Evolutionary conservation across 139 green algal species (phyloP).

Genomic region (Protoeuglena noctilucae): DNA sequence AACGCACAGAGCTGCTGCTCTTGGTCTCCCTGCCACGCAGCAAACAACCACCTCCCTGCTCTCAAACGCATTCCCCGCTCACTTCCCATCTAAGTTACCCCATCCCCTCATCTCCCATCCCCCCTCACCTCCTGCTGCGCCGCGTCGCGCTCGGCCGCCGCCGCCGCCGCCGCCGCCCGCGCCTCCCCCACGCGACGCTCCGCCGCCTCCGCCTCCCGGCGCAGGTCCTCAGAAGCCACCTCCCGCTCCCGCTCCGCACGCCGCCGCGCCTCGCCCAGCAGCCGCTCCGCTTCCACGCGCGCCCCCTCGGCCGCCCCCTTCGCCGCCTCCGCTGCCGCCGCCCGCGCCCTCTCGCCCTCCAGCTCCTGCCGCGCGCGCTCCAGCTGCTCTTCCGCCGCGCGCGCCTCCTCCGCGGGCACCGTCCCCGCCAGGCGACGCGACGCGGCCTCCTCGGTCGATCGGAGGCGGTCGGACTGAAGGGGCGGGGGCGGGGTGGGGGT

Average conservation of each 20-base stretch:
- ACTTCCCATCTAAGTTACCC: too few relatives aligned
- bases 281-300: neutral
- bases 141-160: constrained; percentile 5
- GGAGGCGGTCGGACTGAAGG: too few relatives aligned
- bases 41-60: too few relatives aligned
- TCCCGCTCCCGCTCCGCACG: neutral
- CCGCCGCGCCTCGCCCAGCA: neutral
- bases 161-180: constrained; percentile 1
- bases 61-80: too few relatives aligned
- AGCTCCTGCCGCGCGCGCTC: constrained; percentile 4
- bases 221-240: constrained; percentile 6
- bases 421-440: too few relatives aligned
- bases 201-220: constrained; percentile 8
- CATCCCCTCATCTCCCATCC: neutral
- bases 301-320: neutral
- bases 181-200: constrained; percentile 11
- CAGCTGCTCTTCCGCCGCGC: constrained; percentile 15
- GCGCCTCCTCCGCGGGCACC: constrained; percentile 12
- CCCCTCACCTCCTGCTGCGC: constrained; percentile 6
- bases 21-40: too few relatives aligned
- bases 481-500: too few relatives aligned
- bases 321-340: constrained; percentile 13
- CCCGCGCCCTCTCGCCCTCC: neutral
- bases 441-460: too few relatives aligned
- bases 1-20: too few relatives aligned